Evolutionary conservation across 2,329 filamentous ascomycete genomes (phyloP), one percentile per base, ranked within the genome.

Genomic region (Thelonectria discophora): DNA sequence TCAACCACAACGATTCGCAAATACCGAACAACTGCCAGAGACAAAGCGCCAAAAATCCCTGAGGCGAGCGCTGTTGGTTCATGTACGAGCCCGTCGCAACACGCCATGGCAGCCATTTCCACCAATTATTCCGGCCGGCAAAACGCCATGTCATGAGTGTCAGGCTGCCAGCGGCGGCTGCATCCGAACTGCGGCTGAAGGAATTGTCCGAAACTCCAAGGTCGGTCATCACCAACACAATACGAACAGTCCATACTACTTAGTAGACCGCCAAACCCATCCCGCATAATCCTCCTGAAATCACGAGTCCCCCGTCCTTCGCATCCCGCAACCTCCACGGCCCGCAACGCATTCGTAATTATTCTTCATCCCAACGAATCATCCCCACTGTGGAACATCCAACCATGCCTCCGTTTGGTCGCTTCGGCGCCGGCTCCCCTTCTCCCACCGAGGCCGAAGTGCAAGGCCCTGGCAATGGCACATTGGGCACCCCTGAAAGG

Each of bases 341-440:
- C 32, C 32, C 34, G 39, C 39, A 42, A 8, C 15, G n/a, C n/a
- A n/a, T 17, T 42, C 39, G 17, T 42, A 32, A 40, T 43, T 45
- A 15, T 27, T 37, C 37, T 39, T 13, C 21, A 24, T 24, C 21
- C 21, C 21, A 6, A 50, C 24, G 27, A 27, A 9, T n/a, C 27
- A 50, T 27, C 46, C 51, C 55, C 55, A 57, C 55, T 50, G 55
- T 51, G 55, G 55, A n/a, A 51, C 20, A 45, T n/a, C 9, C 20
- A 7, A 30, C 20, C 27, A 49, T 49, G 47, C 24, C 21, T 40
- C 45, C 3, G 30, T 45, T 42, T 17, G 46, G 54, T 39, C 45
- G 30, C 37, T 30, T 45, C 43, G 20, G 40, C 46, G 9, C 55
- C 55, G 55, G 32, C 39, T 24, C 21, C 21, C 21, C 21, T 24